Evolutionary conservation across 169 alveolate genomes (phyloP), one percentile per base, ranked within the genome.

Genomic region (Plasmodium malariae): DNA sequence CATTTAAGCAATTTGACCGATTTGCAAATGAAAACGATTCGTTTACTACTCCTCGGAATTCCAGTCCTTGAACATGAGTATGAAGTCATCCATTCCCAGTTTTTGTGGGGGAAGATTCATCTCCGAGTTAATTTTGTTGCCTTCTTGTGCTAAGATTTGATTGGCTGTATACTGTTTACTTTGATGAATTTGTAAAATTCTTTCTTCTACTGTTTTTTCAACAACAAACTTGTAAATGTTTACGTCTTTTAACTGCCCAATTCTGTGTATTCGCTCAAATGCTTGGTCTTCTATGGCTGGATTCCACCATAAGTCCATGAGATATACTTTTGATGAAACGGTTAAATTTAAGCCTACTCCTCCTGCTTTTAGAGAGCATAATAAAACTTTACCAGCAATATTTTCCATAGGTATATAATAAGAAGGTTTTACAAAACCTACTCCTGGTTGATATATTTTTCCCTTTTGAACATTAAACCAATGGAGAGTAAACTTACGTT

Each of bases 261-360:
- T 97, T 88, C 99, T 93, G 93, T 98, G 98, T 6, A 97, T 97
- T 57, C 99, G 93, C 76, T 97, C 98, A 71, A 98, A 95, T 3
- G 99, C 99, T 92, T 98, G 98, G 21, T 94, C 92, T 89, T 97
- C 98, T 11, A 95, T 95, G 45, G 97, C 97, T 14, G 98, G 98
- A 69, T 96, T 96, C 97, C 98, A 97, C 98, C 98, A 97, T 51
- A 96, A 95, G 69, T 97, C 98, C 65, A 95, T 55, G 62, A 97
- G 49, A 55, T 95, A 92, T 14, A 94, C 95, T 80, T 95, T 93
- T 37, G 95, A 91, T 28, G 97, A 97, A 2, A 83, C 88, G 12
- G 95, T 93, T 12, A 97, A 88, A 78, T 97, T 97, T 36, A 97
- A 91, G 34, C 98, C 98, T 26, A 94, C 97, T 19, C 97, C 97